Conservation (phyloP, 2,329 filamentous ascomycete species). For the Hypoxylon sp. region DNA sequence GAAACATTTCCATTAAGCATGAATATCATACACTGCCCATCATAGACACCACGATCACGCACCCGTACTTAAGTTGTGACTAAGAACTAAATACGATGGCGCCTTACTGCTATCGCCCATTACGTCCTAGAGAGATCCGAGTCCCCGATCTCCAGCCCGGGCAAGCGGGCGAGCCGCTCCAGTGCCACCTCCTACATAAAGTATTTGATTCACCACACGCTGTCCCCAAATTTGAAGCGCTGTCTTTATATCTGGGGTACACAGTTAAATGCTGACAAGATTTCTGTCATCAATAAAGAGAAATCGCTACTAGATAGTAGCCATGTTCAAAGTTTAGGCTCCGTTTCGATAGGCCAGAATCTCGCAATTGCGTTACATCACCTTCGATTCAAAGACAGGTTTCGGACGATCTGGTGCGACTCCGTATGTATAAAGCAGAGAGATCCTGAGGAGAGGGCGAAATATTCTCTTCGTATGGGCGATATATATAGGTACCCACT, state of each 20-base stretch:
- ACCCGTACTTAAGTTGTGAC: not conserved
- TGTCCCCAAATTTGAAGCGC: slow-evolving; percentile 10
- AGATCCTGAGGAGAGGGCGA: slow-evolving; percentile 5
- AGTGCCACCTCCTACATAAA: not conserved
- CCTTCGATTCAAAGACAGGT: not conserved
- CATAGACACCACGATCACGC: not conserved
- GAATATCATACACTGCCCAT: not conserved
- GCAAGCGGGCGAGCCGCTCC: not conserved
- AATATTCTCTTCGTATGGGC: slow-evolving; percentile 6
- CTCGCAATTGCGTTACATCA: not conserved
- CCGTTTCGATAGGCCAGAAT: not conserved
- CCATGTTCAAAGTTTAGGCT: not conserved
- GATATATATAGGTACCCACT: slow-evolving; percentile 1
- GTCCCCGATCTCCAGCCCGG: not conserved
- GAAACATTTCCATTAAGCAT: not conserved
- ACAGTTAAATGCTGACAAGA: slow-evolving; percentile 7
- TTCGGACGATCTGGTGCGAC: not conserved
- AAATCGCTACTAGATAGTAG: no score
- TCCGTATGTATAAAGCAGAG: slow-evolving; percentile 5
- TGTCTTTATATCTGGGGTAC: slow-evolving; percentile 16
- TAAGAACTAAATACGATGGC: not conserved
- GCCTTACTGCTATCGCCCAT: not conserved
- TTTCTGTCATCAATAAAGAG: not conserved
- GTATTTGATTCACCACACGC: not conserved
- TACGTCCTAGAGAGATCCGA: not conserved